Base-by-base conservation (phyloP, 2,329 filamentous ascomycete genomes). In the Cladophialophora bantiana region DNA sequence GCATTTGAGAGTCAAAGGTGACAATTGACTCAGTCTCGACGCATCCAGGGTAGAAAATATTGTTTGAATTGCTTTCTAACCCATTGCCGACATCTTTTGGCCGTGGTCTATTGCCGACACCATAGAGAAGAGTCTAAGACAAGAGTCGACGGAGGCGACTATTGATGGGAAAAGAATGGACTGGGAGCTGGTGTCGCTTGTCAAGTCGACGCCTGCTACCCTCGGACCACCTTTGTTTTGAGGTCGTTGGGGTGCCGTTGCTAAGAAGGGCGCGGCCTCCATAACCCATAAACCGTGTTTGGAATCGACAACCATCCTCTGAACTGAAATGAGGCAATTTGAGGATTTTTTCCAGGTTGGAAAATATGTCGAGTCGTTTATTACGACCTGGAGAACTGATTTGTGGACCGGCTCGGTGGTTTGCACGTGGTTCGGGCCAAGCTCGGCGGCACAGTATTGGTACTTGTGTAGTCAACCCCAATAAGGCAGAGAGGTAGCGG, bases 81-180 rank as follows among this genome's bases (percentile, higher is more conserved):
- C 84, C 83, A 72, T 85, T 84, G 3, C 80, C 83, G 1, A 84
- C 76, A 4, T 84, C 84, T 35, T 83, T 83, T 85, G 76, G 0
- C 82, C 81, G 3, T 77, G 77, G 31, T 78, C 81, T 15, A 75
- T 70, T 7, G 85, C 80, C 0, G 78, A 76, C 32, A 77, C 76
- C 65, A 81, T 78, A 1, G 83, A 80, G 18, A 79, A 67, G 2
- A 85, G 67, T 70, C 85, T 83, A 5, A 77, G 78, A 68, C 86
- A 86, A 34, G 78, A 82, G 69, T 83, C 81, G 12, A 80, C 68
- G 59, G 78, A 82, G 5, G 82, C 82, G 9, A 85, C 82, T 6
- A 74, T 78, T 1, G 75, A 66, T 0, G 82, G 81, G 73, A 86
- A 86, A 5, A 83, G 72, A 62, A 86, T 86, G 1, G 83, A 86